Conservation (phyloP, 306 rosid genomes). For the Glycine soja region DNA sequence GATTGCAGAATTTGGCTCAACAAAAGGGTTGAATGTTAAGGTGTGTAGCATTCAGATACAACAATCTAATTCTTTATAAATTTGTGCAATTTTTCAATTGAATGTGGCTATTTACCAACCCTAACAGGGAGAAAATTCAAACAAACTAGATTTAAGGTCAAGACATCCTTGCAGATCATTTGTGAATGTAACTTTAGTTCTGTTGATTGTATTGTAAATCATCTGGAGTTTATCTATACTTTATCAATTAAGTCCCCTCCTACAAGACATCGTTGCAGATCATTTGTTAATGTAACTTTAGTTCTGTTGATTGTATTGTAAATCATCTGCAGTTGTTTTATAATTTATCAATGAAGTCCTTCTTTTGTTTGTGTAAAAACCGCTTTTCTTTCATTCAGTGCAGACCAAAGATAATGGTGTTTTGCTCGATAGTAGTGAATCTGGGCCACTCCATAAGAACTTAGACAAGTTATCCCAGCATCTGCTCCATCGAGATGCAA, state of each 20-base stretch:
- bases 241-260: slow-evolving; percentile 24
- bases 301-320: slow-evolving; percentile 23
- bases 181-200: not conserved
- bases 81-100: not conserved
- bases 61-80: not conserved
- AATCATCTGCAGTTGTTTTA: slow-evolving; percentile 30
- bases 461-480: slow-evolving; percentile 58
- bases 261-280: slow-evolving; percentile 5
- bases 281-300: not conserved
- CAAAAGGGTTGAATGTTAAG: slow-evolving; percentile 53
- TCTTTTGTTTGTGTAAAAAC: slow-evolving; percentile 70
- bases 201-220: slow-evolving; percentile 27
- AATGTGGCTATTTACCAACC: too few relatives aligned
- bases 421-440: slow-evolving; percentile 62
- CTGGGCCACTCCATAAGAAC: slow-evolving; percentile 56
- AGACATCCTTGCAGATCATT: slow-evolving; percentile 13
- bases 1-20: slow-evolving; percentile 50
- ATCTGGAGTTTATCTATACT: slow-evolving; percentile 29
- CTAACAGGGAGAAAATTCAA: too few relatives aligned
- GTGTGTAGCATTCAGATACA: slow-evolving; percentile 63
- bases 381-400: slow-evolving; percentile 80
- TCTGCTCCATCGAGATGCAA: slow-evolving; percentile 51
- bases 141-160: too few relatives aligned
- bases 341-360: slow-evolving; percentile 35
- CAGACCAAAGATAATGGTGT: slow-evolving; percentile 87